These are phyloP conservation scores for Neoboletus brunneissimus DNA, from an alignment of 768 basidiomycete species.

Conservation along the genomic window DNA sequence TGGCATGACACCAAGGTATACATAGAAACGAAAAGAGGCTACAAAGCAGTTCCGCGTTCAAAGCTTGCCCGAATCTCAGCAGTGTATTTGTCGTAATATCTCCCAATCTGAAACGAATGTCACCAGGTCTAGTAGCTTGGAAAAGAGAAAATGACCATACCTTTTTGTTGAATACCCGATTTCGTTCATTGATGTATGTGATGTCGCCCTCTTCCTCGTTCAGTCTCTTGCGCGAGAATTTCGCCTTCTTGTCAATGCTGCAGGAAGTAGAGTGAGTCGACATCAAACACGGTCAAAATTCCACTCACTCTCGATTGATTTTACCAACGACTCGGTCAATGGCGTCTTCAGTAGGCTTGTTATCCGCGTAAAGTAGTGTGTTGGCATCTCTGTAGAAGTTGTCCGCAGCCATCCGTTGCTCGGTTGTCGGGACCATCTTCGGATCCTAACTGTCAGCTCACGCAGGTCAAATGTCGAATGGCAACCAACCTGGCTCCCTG, in stretches of 20 bases:
- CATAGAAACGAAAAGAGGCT: conserved; percentile 14
- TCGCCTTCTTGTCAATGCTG: conserved; percentile 87
- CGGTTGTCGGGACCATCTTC: conserved; percentile 51
- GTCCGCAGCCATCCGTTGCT: conserved; percentile 70
- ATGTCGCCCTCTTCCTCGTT: conserved; percentile 96
- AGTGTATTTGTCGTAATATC: conserved; percentile 97
- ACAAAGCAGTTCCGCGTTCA: conserved; percentile 94
- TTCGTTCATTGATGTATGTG: conserved; percentile 98
- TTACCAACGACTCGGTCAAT: conserved; percentile 90
- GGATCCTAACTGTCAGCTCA: conserved; percentile 10
- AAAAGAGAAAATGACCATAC: conserved; percentile 33
- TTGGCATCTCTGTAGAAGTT: conserved; percentile 92
- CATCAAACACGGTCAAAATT: not conserved
- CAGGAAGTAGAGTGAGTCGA: not conserved
- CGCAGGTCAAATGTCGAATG: conserved; percentile 1
- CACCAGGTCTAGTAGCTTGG: not conserved
- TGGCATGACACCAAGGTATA: conserved; percentile 13
- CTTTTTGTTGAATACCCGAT: conserved; percentile 98
- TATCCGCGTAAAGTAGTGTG: conserved; percentile 89
- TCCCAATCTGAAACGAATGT: conserved; percentile 60
- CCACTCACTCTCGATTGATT: conserved; percentile 87
- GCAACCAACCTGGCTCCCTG: conserved; percentile 39
- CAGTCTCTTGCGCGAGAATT: conserved; percentile 82
- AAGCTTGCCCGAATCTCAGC: conserved; percentile 95
- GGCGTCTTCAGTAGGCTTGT: conserved; percentile 92